Evolutionary conservation across 345 rosid species (phyloP), one percentile per base, ranked within the genome.

Genomic region (Excoecaria cochinchinensis): DNA sequence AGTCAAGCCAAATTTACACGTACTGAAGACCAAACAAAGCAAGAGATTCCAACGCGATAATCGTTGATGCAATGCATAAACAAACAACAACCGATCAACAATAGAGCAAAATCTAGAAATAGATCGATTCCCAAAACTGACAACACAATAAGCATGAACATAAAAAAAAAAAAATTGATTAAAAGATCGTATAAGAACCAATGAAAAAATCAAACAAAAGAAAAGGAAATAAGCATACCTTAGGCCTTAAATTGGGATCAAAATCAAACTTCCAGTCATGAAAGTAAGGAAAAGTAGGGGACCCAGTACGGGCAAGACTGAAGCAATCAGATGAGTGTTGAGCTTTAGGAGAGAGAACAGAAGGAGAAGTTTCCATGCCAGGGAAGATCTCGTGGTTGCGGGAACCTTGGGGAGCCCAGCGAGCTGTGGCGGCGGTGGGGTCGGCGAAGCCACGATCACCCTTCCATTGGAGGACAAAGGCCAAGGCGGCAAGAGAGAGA

Each of bases 391-490:
- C 92, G 65, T 86, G 89, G 76, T 80, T 70, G 71, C 70, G 85
- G 51, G 97, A 92, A 22, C 86, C 90, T n/a, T 79, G 89, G 0
- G 97, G 95, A 47, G 91, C 88, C 80, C 90, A 86, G 16, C 86
- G 86, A 24, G 84, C 74, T 36, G 85, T 65, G 62, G 82, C 80
- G 42, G 89, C 48, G 75, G 89, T 61, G 16, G 96, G 97, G 79
- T 90, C 97, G 73, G 84, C 68, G 21, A 91, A 76, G 15, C 85
- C 85, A 6, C 89, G 69, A 25, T 80, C 95, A 55, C 97, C 98
- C 69, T 90, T 92, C 98, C 97, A 94, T 84, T 91, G 97, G 80
- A 94, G 98, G 77, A 83, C 61, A 72, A 95, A 95, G 60, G 97
- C 99, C 72, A 95, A 84, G 77, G 87, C 87, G 17, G 97, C 97